Conservation (phyloP, 2,329 filamentous ascomycete species). For the Aspergillus thermomutatus region DNA sequence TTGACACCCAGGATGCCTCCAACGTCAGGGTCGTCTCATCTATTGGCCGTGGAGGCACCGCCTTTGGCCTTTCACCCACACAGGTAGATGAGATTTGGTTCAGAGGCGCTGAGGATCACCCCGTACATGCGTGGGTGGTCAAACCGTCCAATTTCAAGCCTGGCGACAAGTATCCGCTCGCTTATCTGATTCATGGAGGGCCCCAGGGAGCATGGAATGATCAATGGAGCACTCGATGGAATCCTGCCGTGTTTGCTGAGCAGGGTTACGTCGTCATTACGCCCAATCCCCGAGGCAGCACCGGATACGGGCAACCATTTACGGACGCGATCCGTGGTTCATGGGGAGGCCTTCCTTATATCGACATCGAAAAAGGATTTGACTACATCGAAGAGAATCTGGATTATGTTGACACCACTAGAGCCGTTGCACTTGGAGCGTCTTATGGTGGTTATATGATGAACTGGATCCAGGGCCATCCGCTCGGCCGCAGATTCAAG, state of each 20-base stretch:
- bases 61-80: slow-evolving; percentile 40
- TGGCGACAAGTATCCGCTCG: slow-evolving; percentile 50
- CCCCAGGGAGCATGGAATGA: slow-evolving; percentile 53
- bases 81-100: slow-evolving; percentile 48
- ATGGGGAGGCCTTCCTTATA: slow-evolving; percentile 55
- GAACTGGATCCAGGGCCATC: slow-evolving; percentile 57
- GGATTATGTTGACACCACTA: slow-evolving; percentile 51
- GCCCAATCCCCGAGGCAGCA: slow-evolving; percentile 58
- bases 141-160: slow-evolving; percentile 46
- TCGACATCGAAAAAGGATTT: slow-evolving; percentile 55
- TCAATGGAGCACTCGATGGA: slow-evolving; percentile 54
- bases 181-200: slow-evolving; percentile 54
- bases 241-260: slow-evolving; percentile 56
- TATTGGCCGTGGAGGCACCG: slow-evolving; percentile 31
- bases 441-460: slow-evolving; percentile 61
- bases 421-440: slow-evolving; percentile 52
- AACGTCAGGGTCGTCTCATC: slow-evolving; percentile 38
- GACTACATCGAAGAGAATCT: slow-evolving; percentile 50
- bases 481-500: slow-evolving; percentile 54
- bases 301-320: slow-evolving; percentile 54
- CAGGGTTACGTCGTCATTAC: slow-evolving; percentile 60
- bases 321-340: slow-evolving; percentile 50
- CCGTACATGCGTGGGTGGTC: slow-evolving; percentile 46
- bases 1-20: slow-evolving; percentile 33
- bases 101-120: slow-evolving; percentile 42